Conservation (phyloP, 371 early-diverging fungal species). For the Mucor plumbeus region DNA sequence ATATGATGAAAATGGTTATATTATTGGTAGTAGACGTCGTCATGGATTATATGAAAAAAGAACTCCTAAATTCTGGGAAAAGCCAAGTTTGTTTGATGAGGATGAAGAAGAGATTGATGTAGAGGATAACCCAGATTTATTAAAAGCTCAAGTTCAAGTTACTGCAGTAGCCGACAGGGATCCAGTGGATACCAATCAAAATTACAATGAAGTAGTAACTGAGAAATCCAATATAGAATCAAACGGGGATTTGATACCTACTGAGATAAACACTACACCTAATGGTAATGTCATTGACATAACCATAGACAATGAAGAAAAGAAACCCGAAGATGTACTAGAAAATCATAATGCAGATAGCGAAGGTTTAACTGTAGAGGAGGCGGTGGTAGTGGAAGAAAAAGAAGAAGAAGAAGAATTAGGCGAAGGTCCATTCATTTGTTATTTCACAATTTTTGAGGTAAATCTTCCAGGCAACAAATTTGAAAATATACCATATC, state of each 20-base stretch:
- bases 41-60: conserved; percentile 45
- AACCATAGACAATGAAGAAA: not conserved
- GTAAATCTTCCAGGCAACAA: conserved; percentile 24
- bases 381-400: not conserved
- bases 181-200: not conserved
- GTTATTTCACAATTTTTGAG: conserved; percentile 39
- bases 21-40: conserved; percentile 53
- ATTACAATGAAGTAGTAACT: not conserved
- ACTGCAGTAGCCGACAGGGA: not conserved
- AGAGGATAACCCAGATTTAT: conserved; percentile 25
- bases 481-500: conserved; percentile 42
- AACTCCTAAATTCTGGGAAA: conserved; percentile 50
- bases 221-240: not conserved
- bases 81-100: conserved; percentile 19
- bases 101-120: conserved; percentile 17
- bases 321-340: not conserved
- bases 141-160: conserved; percentile 16
- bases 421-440: conserved; percentile 37
- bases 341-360: not conserved
- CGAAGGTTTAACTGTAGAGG: not conserved
- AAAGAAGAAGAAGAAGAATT: conserved; percentile 30
- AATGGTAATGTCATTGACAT: not conserved
- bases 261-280: not conserved
- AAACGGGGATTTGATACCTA: not conserved
- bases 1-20: conserved; percentile 52